A percentile compares a stretch with the other conserved stretches of the same genome.
Conservation (phyloP, 2,329 filamentous ascomycete genomes). For the Diaporthe sp. region DNA sequence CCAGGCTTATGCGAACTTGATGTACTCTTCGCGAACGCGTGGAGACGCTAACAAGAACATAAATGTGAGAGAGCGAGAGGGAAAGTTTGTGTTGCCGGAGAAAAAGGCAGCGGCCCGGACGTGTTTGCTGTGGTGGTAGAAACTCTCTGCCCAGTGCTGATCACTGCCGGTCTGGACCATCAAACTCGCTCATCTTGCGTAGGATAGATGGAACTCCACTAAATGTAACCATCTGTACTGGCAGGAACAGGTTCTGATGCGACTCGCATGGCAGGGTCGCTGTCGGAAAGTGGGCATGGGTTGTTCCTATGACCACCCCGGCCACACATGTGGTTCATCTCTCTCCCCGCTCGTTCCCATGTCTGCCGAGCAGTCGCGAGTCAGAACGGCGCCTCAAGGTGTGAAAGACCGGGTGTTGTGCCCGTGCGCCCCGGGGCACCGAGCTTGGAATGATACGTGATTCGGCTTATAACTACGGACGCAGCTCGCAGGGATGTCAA, state of each 20-base stretch:
- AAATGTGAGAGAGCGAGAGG: neutral
- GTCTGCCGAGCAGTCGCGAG: constrained; percentile 15
- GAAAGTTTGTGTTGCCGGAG: neutral
- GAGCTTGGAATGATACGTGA: constrained; percentile 5
- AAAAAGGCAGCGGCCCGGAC: neutral
- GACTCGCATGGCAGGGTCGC: neutral
- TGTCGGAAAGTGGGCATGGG: constrained; percentile 4
- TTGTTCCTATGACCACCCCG: neutral
- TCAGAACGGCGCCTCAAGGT: constrained; percentile 8
- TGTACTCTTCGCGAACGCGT: neutral
- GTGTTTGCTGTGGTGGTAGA: neutral
- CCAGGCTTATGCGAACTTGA: neutral
- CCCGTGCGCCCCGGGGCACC: constrained; percentile 1
- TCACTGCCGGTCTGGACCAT: constrained; percentile 3
- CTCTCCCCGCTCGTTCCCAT: constrained; percentile 23
- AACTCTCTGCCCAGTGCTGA: neutral
- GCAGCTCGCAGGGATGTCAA: neutral
- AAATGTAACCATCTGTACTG: neutral
- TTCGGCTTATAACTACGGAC: neutral
- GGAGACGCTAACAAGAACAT: neutral
- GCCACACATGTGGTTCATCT: neutral
- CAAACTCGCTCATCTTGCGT: constrained; percentile 3
- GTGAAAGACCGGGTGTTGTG: neutral
- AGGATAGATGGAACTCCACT: constrained; percentile 14
- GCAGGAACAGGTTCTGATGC: constrained; percentile 5